Evolutionary conservation across 148 eudicot species (phyloP), one percentile per base, ranked within the genome.

Genomic region (Tetragonia tetragonoides): DNA sequence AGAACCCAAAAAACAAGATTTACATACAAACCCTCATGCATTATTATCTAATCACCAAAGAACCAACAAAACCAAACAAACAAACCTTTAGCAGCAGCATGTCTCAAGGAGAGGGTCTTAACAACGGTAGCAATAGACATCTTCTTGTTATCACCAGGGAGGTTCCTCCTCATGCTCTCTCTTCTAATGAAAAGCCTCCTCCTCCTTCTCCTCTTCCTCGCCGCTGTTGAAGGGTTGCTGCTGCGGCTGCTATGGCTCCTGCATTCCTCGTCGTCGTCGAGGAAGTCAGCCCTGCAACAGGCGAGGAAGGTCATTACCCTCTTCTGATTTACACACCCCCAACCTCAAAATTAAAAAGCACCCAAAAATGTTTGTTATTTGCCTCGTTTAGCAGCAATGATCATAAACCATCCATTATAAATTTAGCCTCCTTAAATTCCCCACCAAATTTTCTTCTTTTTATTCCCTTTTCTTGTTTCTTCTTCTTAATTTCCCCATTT

Each of bases 101-200:
- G 41, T 40, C 68, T 78, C 76, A 87, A 67, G 10, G 94, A 85
- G 21, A 87, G 66, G 70, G 86, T 92, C 83, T 87, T 81, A 20
- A 83, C 80, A 62, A 86, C 77, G 75, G 84, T 80, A 70, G 91
- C 82, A n/a, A 88, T 77, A n/a, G 82, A 85, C 49, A 81, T 84
- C 39, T 60, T 75, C 28, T 77, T 82, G 28, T 60, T n/a, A 2
- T 17, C 64, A 41, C 80, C 82, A 38, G 66, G 68, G 37, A 61
- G 61, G 14, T 75, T 47, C 40, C 10, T 17, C 54, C 15, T 74
- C 57, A 62, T 28, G 8, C 4, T 34, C 20, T 7, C 15, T 7
- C 60, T 24, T 40, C 17, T 61, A 68, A 73, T 65, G 2, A 28
- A 17, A 21, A 51, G n/a, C 66, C 47, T 67, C 53, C 70, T 81